Evolutionary conservation across 2,329 filamentous ascomycete species (phyloP).

Genomic region (Tolypocladium paradoxum): DNA sequence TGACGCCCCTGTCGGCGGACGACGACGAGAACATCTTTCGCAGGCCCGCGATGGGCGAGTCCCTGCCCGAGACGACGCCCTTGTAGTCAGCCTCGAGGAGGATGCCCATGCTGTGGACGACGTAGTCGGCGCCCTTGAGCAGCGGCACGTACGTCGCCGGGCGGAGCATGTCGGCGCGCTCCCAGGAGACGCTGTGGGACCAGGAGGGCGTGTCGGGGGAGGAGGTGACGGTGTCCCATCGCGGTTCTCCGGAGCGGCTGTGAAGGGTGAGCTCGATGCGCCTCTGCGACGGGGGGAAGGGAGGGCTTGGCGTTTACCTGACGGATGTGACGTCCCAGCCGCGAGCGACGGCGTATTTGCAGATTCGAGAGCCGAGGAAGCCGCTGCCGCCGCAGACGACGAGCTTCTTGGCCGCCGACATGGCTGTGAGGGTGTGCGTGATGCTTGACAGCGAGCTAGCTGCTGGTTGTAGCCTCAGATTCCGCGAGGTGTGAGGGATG

Average conservation of each 20-base stretch:
- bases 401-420: constrained; percentile 60
- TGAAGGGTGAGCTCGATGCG: constrained; percentile 7
- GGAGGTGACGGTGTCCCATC: constrained; percentile 71
- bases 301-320: constrained; percentile 45
- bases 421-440: constrained; percentile 18
- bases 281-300: neutral
- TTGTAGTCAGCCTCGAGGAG: constrained; percentile 98
- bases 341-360: constrained; percentile 73
- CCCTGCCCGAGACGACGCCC: constrained; percentile 71
- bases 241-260: constrained; percentile 82
- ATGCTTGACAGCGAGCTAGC: neutral
- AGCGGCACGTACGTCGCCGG: constrained; percentile 70
- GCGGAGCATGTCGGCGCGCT: constrained; percentile 75
- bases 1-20: constrained; percentile 51
- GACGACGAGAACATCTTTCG: constrained; percentile 64
- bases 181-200: constrained; percentile 77
- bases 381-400: constrained; percentile 91
- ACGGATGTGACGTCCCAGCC: constrained; percentile 91
- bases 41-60: constrained; percentile 70
- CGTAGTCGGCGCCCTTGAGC: constrained; percentile 67
- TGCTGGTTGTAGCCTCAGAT: neutral
- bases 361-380: constrained; percentile 82
- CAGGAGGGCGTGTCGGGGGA: constrained; percentile 62
- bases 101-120: constrained; percentile 94
- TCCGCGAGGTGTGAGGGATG: neutral